Conservation (phyloP, 2,329 filamentous ascomycete species). For the Ceratocystis alfenasii region DNA sequence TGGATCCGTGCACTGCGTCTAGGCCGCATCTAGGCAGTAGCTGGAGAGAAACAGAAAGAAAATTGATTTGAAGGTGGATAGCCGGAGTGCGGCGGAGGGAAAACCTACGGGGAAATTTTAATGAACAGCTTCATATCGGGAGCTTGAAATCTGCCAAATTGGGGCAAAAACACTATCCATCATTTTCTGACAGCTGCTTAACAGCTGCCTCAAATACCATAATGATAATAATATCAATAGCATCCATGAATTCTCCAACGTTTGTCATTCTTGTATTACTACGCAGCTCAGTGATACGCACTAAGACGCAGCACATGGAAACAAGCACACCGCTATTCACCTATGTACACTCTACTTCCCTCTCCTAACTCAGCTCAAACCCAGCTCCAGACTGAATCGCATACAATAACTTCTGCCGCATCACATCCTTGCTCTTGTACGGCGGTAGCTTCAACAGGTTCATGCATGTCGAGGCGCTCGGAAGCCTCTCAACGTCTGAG, state of each 20-base stretch:
- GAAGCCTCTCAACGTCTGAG: conserved; percentile 55
- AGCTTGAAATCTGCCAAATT: background rate
- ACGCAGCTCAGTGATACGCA: no score
- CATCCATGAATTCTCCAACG: background rate
- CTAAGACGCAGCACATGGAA: no score
- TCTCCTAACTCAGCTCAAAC: conserved; percentile 60
- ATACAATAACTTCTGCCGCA: conserved; percentile 77
- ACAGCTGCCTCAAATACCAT: no score
- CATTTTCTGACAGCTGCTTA: no score
- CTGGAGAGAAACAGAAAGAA: background rate
- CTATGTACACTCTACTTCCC: background rate
- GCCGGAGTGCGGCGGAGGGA: background rate
- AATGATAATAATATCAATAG: no score
- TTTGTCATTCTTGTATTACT: no score
- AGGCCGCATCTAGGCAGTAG: background rate
- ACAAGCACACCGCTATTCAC: no score
- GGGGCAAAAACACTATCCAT: no score
- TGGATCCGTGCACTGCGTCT: conserved; percentile 31
- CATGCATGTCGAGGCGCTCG: conserved; percentile 91
- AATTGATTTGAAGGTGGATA: background rate
- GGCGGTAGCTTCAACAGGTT: conserved; percentile 86
- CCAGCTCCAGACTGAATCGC: conserved; percentile 82
- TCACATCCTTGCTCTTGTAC: conserved; percentile 52
- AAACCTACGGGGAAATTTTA: no score
- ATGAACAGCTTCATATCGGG: no score